Evolutionary conservation across 495 filamentous ascomycete genomes (phyloP), one percentile per base, ranked within the genome.

Genomic region (Lepraria neglecta): DNA sequence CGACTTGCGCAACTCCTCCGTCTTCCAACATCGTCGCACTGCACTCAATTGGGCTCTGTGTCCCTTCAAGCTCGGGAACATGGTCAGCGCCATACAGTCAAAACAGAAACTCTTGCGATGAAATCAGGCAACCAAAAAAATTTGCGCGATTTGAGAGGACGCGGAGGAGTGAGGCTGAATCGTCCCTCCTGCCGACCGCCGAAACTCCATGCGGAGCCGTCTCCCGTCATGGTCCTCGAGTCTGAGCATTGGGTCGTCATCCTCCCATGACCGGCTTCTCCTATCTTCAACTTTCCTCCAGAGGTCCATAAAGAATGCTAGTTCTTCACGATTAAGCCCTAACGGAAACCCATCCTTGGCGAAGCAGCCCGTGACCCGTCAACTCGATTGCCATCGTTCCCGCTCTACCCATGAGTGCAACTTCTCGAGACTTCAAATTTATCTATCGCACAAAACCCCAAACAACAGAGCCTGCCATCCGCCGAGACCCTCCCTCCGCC

Each of bases 81-180:
- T 38, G 17, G 19, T 14, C 31, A 35, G 2, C 1, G n/a, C 3
- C 21, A 19, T 2, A 54, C 15, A 33, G 31, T 31, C 30, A n/a
- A n/a, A 38, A n/a, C 17, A 35, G 19, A 33, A n/a, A 28, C 3
- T 7, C 15, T 52, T 52, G 15, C 15, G 48, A n/a, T 21, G 28
- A 15, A 19, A 19, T 38, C 31, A 54, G n/a, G 30, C 35, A 38
- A 38, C 35, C 35, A 38, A 38, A 12, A 1, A 35, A 38, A 19
- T 54, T 35, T 54, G 51, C 51, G 51, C 51, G 51, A 54, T 53
- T 38, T 54, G 51, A 9, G 21, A n/a, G 30, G 51, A 54, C 7
- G n/a, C n/a, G 30, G 35, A 19, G 35, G 35, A 54, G 7, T 35
- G 30, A 54, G 51, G 51, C 51, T 54, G 51, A 54, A 54, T 54